Percentiles rank a stretch among this genome's conserved stretches.
Conservation (phyloP, 2,329 filamentous ascomycete genomes). For the Fusarium setosum region DNA sequence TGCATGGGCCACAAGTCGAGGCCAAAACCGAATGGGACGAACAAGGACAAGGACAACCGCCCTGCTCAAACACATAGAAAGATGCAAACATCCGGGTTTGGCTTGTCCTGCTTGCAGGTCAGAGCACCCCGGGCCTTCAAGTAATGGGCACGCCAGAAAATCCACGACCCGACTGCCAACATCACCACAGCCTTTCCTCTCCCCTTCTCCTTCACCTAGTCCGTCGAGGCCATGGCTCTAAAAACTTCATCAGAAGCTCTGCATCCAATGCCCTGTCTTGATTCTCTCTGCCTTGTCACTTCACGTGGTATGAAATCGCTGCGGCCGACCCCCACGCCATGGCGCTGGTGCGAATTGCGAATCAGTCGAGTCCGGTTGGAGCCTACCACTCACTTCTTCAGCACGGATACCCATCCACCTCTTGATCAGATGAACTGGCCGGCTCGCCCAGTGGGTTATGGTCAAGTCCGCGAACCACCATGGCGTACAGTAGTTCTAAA, state of each 20-base stretch:
- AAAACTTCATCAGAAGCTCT: neutral
- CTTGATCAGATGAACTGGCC: constrained; percentile 8
- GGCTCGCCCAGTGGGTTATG: neutral
- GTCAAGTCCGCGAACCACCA: neutral
- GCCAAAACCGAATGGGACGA: neutral
- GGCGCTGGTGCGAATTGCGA: constrained; percentile 3
- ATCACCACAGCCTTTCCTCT: neutral
- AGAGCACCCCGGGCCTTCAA: neutral
- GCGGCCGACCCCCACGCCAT: constrained; percentile 26
- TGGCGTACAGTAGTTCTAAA: constrained; percentile 1
- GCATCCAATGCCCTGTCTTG: neutral
- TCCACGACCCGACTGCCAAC: neutral
- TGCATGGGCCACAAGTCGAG: too few relatives aligned
- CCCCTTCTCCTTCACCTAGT: neutral
- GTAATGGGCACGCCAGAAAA: neutral
- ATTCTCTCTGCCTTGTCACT: constrained; percentile 10
- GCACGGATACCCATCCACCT: constrained; percentile 12
- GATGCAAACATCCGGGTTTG: neutral
- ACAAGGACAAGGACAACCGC: neutral
- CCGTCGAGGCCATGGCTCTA: neutral
- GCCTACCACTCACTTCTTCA: constrained; percentile 13
- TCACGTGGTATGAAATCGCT: constrained; percentile 18
- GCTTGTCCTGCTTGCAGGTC: neutral
- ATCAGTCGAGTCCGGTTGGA: constrained; percentile 10
- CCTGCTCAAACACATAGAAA: neutral